Evolutionary conservation across 2,329 filamentous ascomycete species (phyloP).

Genomic region (Fusarium sp.): DNA sequence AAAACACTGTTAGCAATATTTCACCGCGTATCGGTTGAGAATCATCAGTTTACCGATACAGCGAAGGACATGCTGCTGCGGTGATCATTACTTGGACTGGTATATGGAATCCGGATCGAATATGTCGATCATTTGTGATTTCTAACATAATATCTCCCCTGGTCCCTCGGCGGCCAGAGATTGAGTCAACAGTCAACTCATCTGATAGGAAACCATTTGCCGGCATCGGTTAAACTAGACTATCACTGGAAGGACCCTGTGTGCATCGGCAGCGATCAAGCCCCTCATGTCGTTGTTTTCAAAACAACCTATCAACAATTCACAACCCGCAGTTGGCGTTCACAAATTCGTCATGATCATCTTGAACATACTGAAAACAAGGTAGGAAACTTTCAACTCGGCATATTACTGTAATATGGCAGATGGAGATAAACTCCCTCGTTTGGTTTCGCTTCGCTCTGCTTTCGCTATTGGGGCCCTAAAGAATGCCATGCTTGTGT

Average conservation of each 20-base stretch:
- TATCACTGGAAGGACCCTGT: constrained; percentile 14
- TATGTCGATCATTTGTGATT: constrained; percentile 25
- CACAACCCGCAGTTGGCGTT: background rate
- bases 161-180: too few relatives aligned
- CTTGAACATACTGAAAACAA: background rate
- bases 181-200: background rate
- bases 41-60: background rate
- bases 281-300: background rate
- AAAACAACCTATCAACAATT: background rate
- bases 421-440: background rate
- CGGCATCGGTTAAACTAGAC: background rate
- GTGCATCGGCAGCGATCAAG: background rate
- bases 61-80: background rate
- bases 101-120: constrained; percentile 5
- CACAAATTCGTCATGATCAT: background rate
- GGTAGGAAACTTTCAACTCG: background rate
- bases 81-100: constrained; percentile 20
- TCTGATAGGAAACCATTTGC: background rate
- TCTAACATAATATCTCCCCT: too few relatives aligned
- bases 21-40: background rate
- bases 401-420: too few relatives aligned
- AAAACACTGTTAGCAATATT: too few relatives aligned
- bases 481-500: background rate
- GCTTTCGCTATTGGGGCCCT: background rate
- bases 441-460: background rate